phyloP scores from a whole-genome alignment of 257 asterid genomes.

The Plectranthus barbatus region DNA sequence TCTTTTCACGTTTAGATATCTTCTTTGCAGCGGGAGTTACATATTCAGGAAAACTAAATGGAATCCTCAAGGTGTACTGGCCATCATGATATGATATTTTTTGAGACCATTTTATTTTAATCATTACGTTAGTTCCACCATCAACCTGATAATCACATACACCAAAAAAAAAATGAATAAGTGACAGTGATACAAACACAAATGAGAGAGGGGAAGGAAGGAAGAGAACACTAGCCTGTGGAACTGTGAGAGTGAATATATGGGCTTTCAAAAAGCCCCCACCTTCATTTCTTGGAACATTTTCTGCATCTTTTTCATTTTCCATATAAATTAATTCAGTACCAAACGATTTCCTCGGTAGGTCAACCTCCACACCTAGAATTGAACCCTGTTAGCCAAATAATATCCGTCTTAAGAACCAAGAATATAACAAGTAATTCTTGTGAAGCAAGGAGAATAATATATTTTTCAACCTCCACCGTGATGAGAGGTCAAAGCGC shows the following conservation, averaged over 20 bases:
- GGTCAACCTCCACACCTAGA: conserved; percentile 95
- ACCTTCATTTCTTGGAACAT: conserved; percentile 38
- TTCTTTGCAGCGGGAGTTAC: conserved; percentile 86
- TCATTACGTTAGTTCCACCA: conserved; percentile 71
- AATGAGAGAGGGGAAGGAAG: not conserved
- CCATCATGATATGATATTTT: conserved; percentile 54
- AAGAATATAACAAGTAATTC: conserved; percentile 22
- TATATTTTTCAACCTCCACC: not conserved
- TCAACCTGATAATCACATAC: conserved; percentile 44
- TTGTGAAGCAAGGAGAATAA: conserved; percentile 9
- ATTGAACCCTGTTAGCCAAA: conserved; percentile 99
- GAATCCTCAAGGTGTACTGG: conserved; percentile 58
- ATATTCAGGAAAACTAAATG: conserved; percentile 79
- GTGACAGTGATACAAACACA: not conserved
- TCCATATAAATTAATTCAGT: conserved; percentile 42
- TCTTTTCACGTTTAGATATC: conserved; percentile 77
- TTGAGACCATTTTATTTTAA: conserved; percentile 89
- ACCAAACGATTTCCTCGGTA: conserved; percentile 54
- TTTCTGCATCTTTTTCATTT: conserved; percentile 23
- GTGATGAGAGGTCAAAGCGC: not conserved
- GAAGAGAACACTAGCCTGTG: conserved; percentile 42
- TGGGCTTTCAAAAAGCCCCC: conserved; percentile 63
- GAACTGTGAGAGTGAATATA: conserved; percentile 65
- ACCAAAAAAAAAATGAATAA: not conserved
- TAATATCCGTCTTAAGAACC: conserved; percentile 60